These are phyloP conservation scores for Salvia splendens DNA, from an alignment of 257 asterid species.

Conservation along the genomic window DNA sequence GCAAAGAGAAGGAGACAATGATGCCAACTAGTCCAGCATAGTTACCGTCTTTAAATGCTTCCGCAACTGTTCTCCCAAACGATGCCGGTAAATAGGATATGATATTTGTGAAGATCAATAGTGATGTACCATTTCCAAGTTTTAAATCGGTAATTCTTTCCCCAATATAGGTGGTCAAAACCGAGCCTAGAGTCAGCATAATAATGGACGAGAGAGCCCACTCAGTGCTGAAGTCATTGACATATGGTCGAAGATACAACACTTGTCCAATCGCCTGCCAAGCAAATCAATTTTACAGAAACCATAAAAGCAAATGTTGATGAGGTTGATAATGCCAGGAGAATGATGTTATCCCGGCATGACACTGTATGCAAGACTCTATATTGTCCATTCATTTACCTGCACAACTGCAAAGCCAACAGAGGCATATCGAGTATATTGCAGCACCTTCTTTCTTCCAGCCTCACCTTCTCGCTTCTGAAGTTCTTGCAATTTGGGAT, in stretches of 20 bases:
- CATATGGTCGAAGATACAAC: conserved; percentile 86
- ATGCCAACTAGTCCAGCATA: conserved; percentile 79
- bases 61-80: conserved; percentile 85
- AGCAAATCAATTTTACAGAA: conserved; percentile 10
- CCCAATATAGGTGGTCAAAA: conserved; percentile 80
- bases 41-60: conserved; percentile 86
- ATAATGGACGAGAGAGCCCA: conserved; percentile 84
- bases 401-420: conserved; percentile 97
- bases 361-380: too few species aligned
- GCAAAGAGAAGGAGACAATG: conserved; percentile 67
- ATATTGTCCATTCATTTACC: conserved; percentile 45
- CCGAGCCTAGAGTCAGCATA: conserved; percentile 82
- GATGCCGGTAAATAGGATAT: conserved; percentile 97
- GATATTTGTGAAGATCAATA: conserved; percentile 91
- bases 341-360: too few species aligned
- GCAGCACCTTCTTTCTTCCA: conserved; percentile 91
- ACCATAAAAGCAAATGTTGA: neutral
- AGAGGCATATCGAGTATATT: conserved; percentile 98
- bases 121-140: conserved; percentile 97
- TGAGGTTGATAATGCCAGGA: too few species aligned
- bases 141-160: conserved; percentile 86
- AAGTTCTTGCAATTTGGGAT: conserved; percentile 95
- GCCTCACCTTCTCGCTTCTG: conserved; percentile 98
- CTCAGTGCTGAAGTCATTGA: conserved; percentile 79
- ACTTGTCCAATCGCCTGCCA: conserved; percentile 98